Percentiles rank a stretch among this genome's conserved stretches.
These are phyloP conservation scores for Globisporangium viniferum DNA, from an alignment of 352 stramenopile genomes.

Conservation along the genomic window DNA sequence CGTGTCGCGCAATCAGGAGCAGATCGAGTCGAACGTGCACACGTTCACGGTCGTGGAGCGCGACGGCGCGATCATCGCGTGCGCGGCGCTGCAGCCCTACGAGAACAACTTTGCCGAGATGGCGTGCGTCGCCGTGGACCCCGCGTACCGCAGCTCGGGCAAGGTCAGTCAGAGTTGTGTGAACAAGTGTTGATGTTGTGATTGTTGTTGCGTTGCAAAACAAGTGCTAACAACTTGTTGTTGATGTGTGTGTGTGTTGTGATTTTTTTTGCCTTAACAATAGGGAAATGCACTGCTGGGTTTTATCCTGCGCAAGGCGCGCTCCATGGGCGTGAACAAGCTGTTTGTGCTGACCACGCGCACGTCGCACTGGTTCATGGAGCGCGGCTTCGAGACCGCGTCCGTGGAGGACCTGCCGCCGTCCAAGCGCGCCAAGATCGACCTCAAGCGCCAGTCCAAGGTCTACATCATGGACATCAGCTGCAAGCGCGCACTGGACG, in stretches of 20 bases:
- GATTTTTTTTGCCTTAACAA: background rate
- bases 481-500: slow-evolving; percentile 73
- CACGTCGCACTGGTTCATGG: slow-evolving; percentile 98
- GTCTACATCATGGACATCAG: slow-evolving; percentile 90
- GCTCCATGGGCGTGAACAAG: slow-evolving; percentile 83
- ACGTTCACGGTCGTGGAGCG: slow-evolving; percentile 87
- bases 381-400: slow-evolving; percentile 93
- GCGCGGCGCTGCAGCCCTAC: slow-evolving; percentile 87
- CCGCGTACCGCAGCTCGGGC: slow-evolving; percentile 77
- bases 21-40: slow-evolving; percentile 88
- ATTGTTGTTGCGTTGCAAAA: background rate
- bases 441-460: slow-evolving; percentile 83
- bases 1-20: slow-evolving; percentile 83
- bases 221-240: background rate
- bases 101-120: slow-evolving; percentile 90
- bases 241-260: slow-evolving; percentile 1
- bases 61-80: slow-evolving; percentile 88
- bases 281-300: slow-evolving; percentile 89
- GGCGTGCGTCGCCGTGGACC: slow-evolving; percentile 88
- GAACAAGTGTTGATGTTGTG: background rate
- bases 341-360: slow-evolving; percentile 98
- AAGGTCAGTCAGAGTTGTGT: slow-evolving; percentile 33
- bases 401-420: slow-evolving; percentile 83
- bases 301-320: slow-evolving; percentile 87
- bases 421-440: slow-evolving; percentile 74